phyloP scores from a whole-genome alignment of 2,329 filamentous ascomycete genomes.

The Tolypocladium album region DNA sequence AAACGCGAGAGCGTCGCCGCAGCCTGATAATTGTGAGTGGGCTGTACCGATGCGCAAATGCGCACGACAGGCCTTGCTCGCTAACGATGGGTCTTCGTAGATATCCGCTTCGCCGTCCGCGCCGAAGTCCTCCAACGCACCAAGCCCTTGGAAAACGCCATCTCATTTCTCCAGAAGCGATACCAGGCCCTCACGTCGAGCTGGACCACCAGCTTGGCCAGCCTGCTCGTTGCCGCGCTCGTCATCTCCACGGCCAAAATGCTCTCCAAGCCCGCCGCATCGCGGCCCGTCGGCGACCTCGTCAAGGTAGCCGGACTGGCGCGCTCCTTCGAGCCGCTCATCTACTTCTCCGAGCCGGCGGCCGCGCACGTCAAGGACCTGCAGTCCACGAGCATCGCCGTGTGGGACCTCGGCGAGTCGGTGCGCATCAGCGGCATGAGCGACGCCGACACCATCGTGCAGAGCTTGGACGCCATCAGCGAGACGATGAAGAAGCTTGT shows the following conservation, averaged over 20 bases:
- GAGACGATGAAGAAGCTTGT: conserved; percentile 78
- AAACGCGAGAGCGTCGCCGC: conserved; percentile 12
- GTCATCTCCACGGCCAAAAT: conserved; percentile 54
- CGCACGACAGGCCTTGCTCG: neutral
- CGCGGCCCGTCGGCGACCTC: conserved; percentile 47
- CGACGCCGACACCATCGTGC: conserved; percentile 74
- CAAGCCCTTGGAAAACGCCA: conserved; percentile 67
- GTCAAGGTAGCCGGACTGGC: conserved; percentile 86
- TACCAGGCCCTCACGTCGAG: conserved; percentile 55
- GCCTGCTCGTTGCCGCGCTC: conserved; percentile 50
- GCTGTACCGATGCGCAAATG: neutral
- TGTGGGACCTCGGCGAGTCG: conserved; percentile 90
- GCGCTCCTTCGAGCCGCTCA: conserved; percentile 84
- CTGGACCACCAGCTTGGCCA: conserved; percentile 55
- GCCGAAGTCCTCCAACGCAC: conserved; percentile 82
- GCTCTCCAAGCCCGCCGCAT: conserved; percentile 55
- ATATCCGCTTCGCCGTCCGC: conserved; percentile 78
- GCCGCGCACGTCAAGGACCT: conserved; percentile 77
- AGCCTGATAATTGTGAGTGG: conserved; percentile 39
- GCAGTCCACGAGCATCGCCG: conserved; percentile 83
- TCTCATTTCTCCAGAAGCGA: conserved; percentile 51
- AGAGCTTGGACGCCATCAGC: conserved; percentile 74
- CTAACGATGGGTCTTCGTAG: conserved; percentile 30
- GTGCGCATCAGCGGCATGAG: conserved; percentile 86
- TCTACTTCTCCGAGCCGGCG: conserved; percentile 88